phyloP scores from a whole-genome alignment of 148 eudicot genomes.

The Dysphania ambrosioides region DNA sequence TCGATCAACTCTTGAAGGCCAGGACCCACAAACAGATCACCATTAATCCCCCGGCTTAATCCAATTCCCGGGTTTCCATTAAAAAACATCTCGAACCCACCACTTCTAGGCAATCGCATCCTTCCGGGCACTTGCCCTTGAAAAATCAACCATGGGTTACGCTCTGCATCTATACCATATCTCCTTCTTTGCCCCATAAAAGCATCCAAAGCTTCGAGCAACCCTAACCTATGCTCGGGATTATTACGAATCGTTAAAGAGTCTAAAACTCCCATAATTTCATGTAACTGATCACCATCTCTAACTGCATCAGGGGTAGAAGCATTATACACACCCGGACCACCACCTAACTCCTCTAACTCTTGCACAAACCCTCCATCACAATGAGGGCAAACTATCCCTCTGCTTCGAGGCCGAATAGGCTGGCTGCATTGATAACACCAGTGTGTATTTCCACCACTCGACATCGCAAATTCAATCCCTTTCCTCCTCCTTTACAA shows the following conservation, averaged over 20 bases:
- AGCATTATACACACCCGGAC: conserved; percentile 21
- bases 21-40: conserved; percentile 62
- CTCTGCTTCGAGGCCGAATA: conserved; percentile 45
- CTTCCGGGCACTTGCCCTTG: conserved; percentile 58
- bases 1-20: conserved; percentile 76
- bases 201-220: conserved; percentile 59
- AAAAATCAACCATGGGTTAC: conserved; percentile 56
- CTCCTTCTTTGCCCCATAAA: conserved; percentile 66
- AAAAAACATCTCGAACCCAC: conserved; percentile 57
- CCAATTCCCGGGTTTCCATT: conserved; percentile 60
- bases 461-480: conserved; percentile 42
- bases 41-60: conserved; percentile 45
- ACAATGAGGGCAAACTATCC: conserved; percentile 59
- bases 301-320: conserved; percentile 18
- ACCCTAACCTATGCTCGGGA: conserved; percentile 51
- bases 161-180: conserved; percentile 46
- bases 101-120: conserved; percentile 44
- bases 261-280: conserved; percentile 52
- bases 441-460: conserved; percentile 75
- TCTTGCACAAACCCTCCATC: conserved; percentile 83
- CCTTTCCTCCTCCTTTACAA: neutral
- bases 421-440: conserved; percentile 71
- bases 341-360: conserved; percentile 43
- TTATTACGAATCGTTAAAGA: conserved; percentile 28
- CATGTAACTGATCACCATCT: conserved; percentile 41